A percentile compares a stretch with the other conserved stretches of the same genome.
Conservation (phyloP, 129 eudicot species). For the Heracleum sosnowskyi region DNA sequence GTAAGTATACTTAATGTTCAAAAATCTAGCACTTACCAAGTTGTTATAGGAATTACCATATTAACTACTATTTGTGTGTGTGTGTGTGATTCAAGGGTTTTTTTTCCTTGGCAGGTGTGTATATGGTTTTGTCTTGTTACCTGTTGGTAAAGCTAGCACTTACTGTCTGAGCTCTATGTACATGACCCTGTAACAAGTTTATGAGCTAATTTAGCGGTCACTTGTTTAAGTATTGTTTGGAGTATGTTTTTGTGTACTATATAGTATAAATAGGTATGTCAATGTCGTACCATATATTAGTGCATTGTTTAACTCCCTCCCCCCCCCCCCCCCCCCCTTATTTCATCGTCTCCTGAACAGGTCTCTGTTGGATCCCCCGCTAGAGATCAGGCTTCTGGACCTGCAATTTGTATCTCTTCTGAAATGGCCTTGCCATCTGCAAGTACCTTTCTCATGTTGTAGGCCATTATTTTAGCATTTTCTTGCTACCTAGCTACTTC, state of each 20-base stretch:
- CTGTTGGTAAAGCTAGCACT: no score
- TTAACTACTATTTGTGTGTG: neutral
- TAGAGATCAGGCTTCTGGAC: neutral
- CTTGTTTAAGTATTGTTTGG: neutral
- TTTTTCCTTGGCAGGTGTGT: no score
- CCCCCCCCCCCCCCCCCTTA: no score
- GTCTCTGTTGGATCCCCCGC: neutral
- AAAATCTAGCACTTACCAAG: no score
- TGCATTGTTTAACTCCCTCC: neutral
- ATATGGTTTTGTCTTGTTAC: no score
- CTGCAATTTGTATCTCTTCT: neutral
- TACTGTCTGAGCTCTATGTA: no score
- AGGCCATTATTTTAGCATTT: neutral
- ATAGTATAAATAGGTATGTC: neutral
- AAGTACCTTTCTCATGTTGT: neutral
- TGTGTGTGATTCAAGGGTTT: no score
- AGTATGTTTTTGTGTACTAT: neutral
- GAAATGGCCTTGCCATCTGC: neutral
- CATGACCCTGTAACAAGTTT: neutral
- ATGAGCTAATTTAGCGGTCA: neutral
- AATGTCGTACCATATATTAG: neutral
- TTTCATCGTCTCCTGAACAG: neutral
- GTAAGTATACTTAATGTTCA: neutral
- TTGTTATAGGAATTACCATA: no score
- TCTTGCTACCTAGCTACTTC: neutral